A percentile compares a stretch with the other conserved stretches of the same genome.
Evolutionary conservation across 2,329 filamentous ascomycete genomes (phyloP).

Genomic region (Drechslerella stenobrocha): DNA sequence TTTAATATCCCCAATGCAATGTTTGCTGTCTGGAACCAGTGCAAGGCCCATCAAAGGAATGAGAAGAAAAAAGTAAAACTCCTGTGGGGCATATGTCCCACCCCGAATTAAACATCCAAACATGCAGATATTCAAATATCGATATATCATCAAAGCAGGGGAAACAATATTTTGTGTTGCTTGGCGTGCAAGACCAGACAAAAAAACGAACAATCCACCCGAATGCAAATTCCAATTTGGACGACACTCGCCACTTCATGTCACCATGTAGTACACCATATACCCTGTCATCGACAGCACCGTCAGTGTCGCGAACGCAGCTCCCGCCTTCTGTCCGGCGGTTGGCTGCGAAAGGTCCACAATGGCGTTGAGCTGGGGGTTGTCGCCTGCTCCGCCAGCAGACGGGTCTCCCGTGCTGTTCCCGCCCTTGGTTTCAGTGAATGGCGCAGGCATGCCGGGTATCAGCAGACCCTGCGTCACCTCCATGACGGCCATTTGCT

Average conservation of each 20-base stretch:
- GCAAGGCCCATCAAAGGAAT: not conserved
- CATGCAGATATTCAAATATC: not conserved
- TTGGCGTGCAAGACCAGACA: no score
- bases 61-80: constrained; percentile 16
- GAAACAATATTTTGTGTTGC: no score
- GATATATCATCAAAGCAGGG: not conserved
- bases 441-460: constrained; percentile 57
- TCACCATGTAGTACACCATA: constrained; percentile 48
- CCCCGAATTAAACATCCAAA: not conserved
- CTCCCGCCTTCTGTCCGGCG: constrained; percentile 35
- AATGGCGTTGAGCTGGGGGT: constrained; percentile 45
- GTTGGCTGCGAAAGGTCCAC: constrained; percentile 31
- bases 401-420: constrained; percentile 60
- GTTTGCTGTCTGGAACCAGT: not conserved
- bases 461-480: constrained; percentile 65
- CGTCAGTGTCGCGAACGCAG: constrained; percentile 38
- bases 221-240: constrained; percentile 20
- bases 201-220: constrained; percentile 24
- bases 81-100: not conserved
- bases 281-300: constrained; percentile 47
- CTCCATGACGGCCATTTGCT: constrained; percentile 69
- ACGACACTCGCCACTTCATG: constrained; percentile 7
- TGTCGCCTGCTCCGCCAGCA: constrained; percentile 53
- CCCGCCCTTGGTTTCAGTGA: constrained; percentile 62
- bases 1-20: constrained; percentile 28